Percentiles rank a stretch among this genome's conserved stretches.
These are phyloP conservation scores for Ceratocystiopsis sp. DNA, from an alignment of 2,329 filamentous ascomycete species.

Conservation along the genomic window DNA sequence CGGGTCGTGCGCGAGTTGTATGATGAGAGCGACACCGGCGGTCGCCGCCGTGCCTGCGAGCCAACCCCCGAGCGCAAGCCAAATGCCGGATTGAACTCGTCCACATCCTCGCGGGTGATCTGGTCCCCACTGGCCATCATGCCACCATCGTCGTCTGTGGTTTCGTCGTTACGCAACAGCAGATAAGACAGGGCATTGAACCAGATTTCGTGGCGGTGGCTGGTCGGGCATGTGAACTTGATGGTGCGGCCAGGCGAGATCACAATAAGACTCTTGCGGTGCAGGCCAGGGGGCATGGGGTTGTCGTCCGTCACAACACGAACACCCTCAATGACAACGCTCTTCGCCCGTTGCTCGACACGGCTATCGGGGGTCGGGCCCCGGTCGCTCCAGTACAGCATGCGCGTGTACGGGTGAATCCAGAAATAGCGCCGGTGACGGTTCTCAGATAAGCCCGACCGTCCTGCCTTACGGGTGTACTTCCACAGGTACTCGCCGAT, in stretches of 20 bases:
- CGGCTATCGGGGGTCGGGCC: conserved; percentile 69
- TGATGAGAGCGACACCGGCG: conserved; percentile 54
- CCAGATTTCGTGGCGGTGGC: conserved; percentile 94
- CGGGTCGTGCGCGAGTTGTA: conserved; percentile 60
- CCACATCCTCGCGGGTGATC: conserved; percentile 44
- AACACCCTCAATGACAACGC: conserved; percentile 83
- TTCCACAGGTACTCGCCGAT: conserved; percentile 99
- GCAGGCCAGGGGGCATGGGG: conserved; percentile 81
- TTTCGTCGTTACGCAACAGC: conserved; percentile 50
- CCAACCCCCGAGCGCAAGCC: conserved; percentile 13
- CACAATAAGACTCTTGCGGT: conserved; percentile 84
- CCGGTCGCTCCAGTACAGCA: conserved; percentile 87
- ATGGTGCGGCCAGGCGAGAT: conserved; percentile 76
- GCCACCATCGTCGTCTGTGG: conserved; percentile 37
- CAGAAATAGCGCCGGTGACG: conserved; percentile 94
- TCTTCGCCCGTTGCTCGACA: conserved; percentile 64
- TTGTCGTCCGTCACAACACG: conserved; percentile 89
- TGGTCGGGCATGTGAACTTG: conserved; percentile 88
- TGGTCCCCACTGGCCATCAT: conserved; percentile 30
- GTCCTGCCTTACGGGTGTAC: conserved; percentile 88
- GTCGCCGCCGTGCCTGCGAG: conserved; percentile 29
- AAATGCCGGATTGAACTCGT: conserved; percentile 66
- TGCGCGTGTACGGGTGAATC: conserved; percentile 95
- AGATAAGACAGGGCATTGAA: conserved; percentile 94
- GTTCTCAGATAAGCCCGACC: conserved; percentile 73